Evolutionary conservation across 2,329 filamentous ascomycete genomes (phyloP).

Genomic region (Calonectria ilicicola): DNA sequence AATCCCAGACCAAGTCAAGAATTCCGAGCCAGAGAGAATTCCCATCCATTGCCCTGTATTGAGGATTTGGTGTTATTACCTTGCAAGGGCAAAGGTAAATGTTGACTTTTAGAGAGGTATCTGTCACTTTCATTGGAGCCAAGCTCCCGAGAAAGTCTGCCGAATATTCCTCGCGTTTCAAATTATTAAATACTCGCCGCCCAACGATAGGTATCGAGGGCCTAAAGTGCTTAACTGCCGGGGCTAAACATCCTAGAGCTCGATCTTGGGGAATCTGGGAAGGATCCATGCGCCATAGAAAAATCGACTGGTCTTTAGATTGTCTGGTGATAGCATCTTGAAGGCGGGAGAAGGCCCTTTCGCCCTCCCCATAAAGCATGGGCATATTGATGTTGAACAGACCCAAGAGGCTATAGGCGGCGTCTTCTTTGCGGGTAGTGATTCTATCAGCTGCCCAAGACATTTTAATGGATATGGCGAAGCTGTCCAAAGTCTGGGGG

Average conservation of each 20-base stretch:
- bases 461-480: constrained; percentile 42
- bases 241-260: constrained; percentile 33
- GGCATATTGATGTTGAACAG: constrained; percentile 46
- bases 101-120: constrained; percentile 30
- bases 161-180: constrained; percentile 26
- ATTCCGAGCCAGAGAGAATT: constrained; percentile 34
- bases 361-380: constrained; percentile 45
- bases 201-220: constrained; percentile 31
- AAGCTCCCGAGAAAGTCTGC: constrained; percentile 34
- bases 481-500: constrained; percentile 34
- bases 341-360: constrained; percentile 39
- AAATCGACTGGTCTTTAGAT: constrained; percentile 39
- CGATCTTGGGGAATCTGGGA: neutral
- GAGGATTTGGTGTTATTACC: neutral
- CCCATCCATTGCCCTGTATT: neutral
- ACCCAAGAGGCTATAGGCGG: constrained; percentile 47
- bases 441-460: constrained; percentile 42
- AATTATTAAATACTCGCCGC: constrained; percentile 30
- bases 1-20: constrained; percentile 34
- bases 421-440: constrained; percentile 44
- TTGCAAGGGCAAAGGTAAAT: constrained; percentile 39
- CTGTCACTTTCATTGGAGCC: constrained; percentile 33
- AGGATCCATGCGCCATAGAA: constrained; percentile 29
- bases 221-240: constrained; percentile 23
- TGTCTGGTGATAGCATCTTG: constrained; percentile 39